Percentiles rank a stretch among this genome's conserved stretches.
Evolutionary conservation across 345 rosid species (phyloP).

Genomic region (Hibiscus syriacus): DNA sequence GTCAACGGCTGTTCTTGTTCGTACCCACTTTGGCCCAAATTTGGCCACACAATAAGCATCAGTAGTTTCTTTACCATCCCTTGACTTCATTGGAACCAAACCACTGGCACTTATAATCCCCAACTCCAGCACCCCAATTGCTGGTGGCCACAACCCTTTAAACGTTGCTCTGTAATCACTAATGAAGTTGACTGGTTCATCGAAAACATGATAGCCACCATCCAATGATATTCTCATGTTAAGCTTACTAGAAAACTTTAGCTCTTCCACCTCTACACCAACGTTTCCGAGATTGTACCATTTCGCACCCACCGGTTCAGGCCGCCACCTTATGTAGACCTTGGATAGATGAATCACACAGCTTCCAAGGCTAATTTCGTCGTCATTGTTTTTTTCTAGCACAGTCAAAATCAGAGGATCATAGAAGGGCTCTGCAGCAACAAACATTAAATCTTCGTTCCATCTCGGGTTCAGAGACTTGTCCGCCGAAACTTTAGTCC

Average conservation of each 20-base stretch:
- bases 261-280: conserved; percentile 7
- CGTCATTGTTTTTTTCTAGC: conserved; percentile 15
- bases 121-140: conserved; percentile 27
- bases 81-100: too few relatives aligned
- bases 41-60: too few relatives aligned
- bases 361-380: neutral
- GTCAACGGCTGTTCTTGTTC: too few relatives aligned
- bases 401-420: conserved; percentile 56
- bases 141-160: conserved; percentile 23
- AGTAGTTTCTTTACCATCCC: too few relatives aligned
- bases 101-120: too few relatives aligned
- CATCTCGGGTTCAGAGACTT: conserved; percentile 48
- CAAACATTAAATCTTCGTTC: conserved; percentile 81
- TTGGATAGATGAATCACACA: neutral
- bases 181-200: conserved; percentile 28
- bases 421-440: conserved; percentile 81
- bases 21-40: too few relatives aligned
- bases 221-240: conserved; percentile 30
- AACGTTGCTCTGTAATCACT: conserved; percentile 29
- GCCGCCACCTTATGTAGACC: neutral
- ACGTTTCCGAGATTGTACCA: neutral
- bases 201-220: conserved; percentile 39
- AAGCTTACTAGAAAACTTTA: conserved; percentile 30
- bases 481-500: conserved; percentile 36
- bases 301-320: neutral